Evolutionary conservation across 1,139 yeast species (phyloP), one percentile per base, ranked within the genome.

Genomic region (Suhomyces bolitotheri): DNA sequence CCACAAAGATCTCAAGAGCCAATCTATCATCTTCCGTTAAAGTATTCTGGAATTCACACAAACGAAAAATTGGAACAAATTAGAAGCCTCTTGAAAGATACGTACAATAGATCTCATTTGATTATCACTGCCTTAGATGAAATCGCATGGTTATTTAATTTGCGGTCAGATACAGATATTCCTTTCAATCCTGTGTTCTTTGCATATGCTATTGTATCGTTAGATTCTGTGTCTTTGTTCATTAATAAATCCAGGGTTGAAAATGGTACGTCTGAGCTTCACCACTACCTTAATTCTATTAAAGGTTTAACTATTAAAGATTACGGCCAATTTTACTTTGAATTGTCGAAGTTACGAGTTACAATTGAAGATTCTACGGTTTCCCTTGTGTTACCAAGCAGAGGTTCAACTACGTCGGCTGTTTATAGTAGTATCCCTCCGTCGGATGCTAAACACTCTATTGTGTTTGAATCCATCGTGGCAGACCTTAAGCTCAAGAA

Each of bases 111-210:
- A 0, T 47, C 64, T 3, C 64, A 58, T 38, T 52, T 68, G 33
- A 47, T 76, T 5, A 56, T 73, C 3, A 62, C 71, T 8, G 71
- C 73, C 13, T 54, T 76, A 20, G 81, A 76, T 50, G 79, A 76
- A 33, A 58, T 76, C 34, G 80, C 80, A 1, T 76, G 81, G 81
- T 51, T 76, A 27, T 63, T 76, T 34, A 76, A 76, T 43, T 53
- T 76, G 33, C 58, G 82, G 33, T 56, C 71, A 13, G 75, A 70
- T 36, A 49, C 58, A 12, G 74, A 71, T 37, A 61, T 71, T 24
- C 71, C 72, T 2, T 76, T 60, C 46, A 62, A 68, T 36, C 80
- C 82, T 0, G 74, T 73, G 0, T 76, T 77, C 44, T 76, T 72
- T 47, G 54, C 73, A 5, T 76, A 75, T 46, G 53, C 65, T 2